Evolutionary conservation across 2,329 filamentous ascomycete genomes (phyloP).

Genomic region (Seiridium cupressi): DNA sequence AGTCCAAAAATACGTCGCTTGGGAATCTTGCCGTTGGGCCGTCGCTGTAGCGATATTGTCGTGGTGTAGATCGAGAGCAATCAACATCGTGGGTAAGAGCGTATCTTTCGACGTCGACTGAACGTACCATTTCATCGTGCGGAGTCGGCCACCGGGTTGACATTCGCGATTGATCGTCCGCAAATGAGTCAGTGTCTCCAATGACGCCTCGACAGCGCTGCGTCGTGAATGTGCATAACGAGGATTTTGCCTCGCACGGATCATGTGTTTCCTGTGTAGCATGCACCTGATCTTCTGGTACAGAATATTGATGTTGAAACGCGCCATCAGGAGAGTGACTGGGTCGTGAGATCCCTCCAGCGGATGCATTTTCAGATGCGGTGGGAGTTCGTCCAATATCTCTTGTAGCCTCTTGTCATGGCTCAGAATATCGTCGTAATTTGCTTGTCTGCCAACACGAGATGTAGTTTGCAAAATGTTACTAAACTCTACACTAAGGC

Average conservation of each 20-base stretch:
- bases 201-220: conserved; percentile 80
- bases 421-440: conserved; percentile 64
- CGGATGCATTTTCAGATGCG: conserved; percentile 73
- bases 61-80: conserved; percentile 80
- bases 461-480: conserved; percentile 67
- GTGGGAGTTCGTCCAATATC: conserved; percentile 67
- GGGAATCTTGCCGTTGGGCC: conserved; percentile 35
- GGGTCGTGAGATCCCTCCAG: conserved; percentile 78
- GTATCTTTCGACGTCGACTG: conserved; percentile 81
- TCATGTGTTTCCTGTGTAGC: conserved; percentile 83
- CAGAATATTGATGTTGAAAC: conserved; percentile 79
- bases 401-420: conserved; percentile 61
- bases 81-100: conserved; percentile 78
- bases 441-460: conserved; percentile 50
- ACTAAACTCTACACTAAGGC: conserved; percentile 66
- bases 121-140: conserved; percentile 75
- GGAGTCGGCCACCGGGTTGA: conserved; percentile 67
- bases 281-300: conserved; percentile 89
- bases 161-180: conserved; percentile 73
- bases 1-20: conserved; percentile 55
- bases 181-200: conserved; percentile 79
- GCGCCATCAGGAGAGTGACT: conserved; percentile 79
- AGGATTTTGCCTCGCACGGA: conserved; percentile 73
- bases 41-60: conserved; percentile 50
- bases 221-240: conserved; percentile 82